Conservation (phyloP, 1,284 basidiomycete genomes). For the Sporisorium scitamineum region DNA sequence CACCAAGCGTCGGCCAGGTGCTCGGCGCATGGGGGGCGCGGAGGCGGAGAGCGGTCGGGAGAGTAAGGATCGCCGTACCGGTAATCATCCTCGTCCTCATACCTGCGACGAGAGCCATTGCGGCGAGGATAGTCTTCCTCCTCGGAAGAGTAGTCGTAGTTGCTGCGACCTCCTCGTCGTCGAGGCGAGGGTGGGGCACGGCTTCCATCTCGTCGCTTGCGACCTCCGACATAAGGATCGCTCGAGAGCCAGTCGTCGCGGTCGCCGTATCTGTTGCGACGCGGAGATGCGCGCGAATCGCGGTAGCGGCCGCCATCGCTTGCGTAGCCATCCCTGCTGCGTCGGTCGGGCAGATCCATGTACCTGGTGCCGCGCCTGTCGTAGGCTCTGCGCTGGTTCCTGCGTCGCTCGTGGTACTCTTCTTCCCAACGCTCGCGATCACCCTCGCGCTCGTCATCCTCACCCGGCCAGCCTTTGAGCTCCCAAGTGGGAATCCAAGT, state of each 20-base stretch:
- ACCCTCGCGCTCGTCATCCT: slow-evolving; percentile 42
- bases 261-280: slow-evolving; percentile 15
- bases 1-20: slow-evolving; percentile 49
- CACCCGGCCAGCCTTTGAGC: slow-evolving; percentile 59
- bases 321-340: slow-evolving; percentile 27
- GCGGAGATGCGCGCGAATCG: slow-evolving; percentile 8
- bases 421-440: slow-evolving; percentile 28
- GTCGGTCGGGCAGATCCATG: slow-evolving; percentile 27
- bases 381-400: slow-evolving; percentile 27
- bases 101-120: slow-evolving; percentile 7
- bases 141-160: slow-evolving; percentile 41
- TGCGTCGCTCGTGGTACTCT: slow-evolving; percentile 34
- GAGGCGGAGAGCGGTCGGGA: slow-evolving; percentile 14
- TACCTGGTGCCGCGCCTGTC: slow-evolving; percentile 26
- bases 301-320: slow-evolving; percentile 38
- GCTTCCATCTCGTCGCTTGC: slow-evolving; percentile 13
- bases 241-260: slow-evolving; percentile 45
- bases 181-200: slow-evolving; percentile 7
- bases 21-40: slow-evolving; percentile 22
- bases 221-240: slow-evolving; percentile 36
- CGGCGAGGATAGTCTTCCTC: slow-evolving; percentile 33
- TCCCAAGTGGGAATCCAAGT: slow-evolving; percentile 65
- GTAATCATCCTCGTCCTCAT: slow-evolving; percentile 16
- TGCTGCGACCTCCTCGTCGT: slow-evolving; percentile 20
- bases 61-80: slow-evolving; percentile 10